Conservation (phyloP, 129 eudicot species). For the Smallanthus sonchifolius region DNA sequence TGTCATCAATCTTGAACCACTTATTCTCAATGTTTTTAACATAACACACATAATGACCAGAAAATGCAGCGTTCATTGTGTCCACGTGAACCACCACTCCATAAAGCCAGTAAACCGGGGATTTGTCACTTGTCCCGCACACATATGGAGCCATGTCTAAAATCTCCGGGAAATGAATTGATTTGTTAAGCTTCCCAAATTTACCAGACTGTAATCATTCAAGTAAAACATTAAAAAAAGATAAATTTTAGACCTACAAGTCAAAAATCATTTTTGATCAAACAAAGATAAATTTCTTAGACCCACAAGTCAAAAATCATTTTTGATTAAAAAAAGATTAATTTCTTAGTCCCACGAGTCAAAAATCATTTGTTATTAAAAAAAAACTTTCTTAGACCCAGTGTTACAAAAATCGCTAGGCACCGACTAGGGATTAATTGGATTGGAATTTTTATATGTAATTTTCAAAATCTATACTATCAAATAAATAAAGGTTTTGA, state of each 20-base stretch:
- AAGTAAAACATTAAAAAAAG: neutral
- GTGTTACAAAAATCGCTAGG: too few species aligned
- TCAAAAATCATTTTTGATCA: neutral
- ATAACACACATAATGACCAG: constrained; percentile 89
- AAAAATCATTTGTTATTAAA: too few species aligned
- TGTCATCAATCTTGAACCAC: constrained; percentile 89
- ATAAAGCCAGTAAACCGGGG: constrained; percentile 73
- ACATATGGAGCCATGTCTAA: constrained; percentile 75
- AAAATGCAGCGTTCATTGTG: constrained; percentile 63
- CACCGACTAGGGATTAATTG: too few species aligned
- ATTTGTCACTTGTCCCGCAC: constrained; percentile 70
- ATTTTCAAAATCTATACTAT: too few species aligned
- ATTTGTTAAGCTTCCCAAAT: constrained; percentile 78
- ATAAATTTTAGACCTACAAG: neutral
- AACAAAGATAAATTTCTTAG: neutral
- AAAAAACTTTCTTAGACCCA: too few species aligned
- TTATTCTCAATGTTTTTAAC: constrained; percentile 63
- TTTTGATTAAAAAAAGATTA: neutral
- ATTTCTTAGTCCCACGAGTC: too few species aligned
- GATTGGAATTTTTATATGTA: too few species aligned
- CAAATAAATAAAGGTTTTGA: too few species aligned
- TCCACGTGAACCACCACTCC: constrained; percentile 95
- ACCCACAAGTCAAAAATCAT: too few species aligned
- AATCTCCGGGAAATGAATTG: constrained; percentile 74
- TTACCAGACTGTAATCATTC: constrained; percentile 42